A percentile compares a stretch with the other conserved stretches of the same genome.
Conservation (phyloP, 2,329 filamentous ascomycete species). For the Aspergillus sp. region DNA sequence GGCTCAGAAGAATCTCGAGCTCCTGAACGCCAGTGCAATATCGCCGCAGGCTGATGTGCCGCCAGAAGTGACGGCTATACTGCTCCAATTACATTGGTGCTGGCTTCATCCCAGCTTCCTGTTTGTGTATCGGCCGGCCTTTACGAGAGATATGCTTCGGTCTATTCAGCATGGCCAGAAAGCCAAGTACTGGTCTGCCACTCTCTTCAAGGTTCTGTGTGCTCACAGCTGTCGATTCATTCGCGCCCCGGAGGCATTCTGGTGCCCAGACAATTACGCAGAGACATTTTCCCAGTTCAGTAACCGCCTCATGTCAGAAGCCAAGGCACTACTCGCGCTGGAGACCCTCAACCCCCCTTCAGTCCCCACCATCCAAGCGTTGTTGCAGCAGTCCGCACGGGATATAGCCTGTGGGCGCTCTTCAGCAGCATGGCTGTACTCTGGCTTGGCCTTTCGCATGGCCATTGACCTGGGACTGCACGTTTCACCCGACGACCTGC, state of each 20-base stretch:
- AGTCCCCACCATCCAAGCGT: constrained; percentile 27
- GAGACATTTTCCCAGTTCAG: not conserved
- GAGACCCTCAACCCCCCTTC: constrained; percentile 24
- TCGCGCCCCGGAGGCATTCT: constrained; percentile 13
- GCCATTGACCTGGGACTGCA: constrained; percentile 29
- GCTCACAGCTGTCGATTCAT: constrained; percentile 11
- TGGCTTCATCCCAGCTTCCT: constrained; percentile 28
- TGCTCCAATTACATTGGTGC: constrained; percentile 28
- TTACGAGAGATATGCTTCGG: constrained; percentile 20
- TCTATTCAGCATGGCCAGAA: not conserved
- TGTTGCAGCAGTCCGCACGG: constrained; percentile 26
- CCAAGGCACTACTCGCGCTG: constrained; percentile 23
- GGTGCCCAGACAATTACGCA: constrained; percentile 15
- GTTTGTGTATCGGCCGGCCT: constrained; percentile 28
- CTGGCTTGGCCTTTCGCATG: constrained; percentile 30
- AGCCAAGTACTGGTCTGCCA: constrained; percentile 20
- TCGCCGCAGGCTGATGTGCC: constrained; percentile 22
- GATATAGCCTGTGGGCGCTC: constrained; percentile 25
- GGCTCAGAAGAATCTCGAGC: constrained; percentile 4
- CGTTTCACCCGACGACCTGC: constrained; percentile 20
- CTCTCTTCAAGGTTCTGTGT: constrained; percentile 15
- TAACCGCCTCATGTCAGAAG: constrained; percentile 15
- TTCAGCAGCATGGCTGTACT: constrained; percentile 28
- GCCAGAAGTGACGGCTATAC: constrained; percentile 19
- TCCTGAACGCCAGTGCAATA: constrained; percentile 3